Conservation (phyloP, 164 flowering plant species). For the Santalum album region DNA sequence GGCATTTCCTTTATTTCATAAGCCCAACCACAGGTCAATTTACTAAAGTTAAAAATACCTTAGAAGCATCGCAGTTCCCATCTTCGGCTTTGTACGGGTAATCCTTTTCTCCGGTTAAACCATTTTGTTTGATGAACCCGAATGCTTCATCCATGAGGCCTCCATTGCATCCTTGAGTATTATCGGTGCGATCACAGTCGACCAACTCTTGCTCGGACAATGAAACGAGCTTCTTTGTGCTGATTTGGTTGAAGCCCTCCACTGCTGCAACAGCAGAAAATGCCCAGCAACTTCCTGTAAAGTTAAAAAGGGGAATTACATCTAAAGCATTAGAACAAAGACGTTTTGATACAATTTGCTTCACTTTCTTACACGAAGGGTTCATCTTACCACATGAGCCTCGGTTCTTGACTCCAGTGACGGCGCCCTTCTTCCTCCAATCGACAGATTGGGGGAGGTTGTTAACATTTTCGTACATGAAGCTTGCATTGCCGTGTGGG, state of each 20-base stretch:
- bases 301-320: background rate
- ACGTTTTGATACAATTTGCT: too few species aligned
- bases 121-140: slow-evolving; percentile 48
- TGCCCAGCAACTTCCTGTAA: slow-evolving; percentile 89
- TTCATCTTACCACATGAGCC: slow-evolving; percentile 49
- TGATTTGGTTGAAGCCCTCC: slow-evolving; percentile 74
- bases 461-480: slow-evolving; percentile 24
- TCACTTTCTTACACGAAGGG: too few species aligned
- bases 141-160: slow-evolving; percentile 80
- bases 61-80: slow-evolving; percentile 41
- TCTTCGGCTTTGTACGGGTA: slow-evolving; percentile 67
- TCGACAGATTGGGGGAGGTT: slow-evolving; percentile 33
- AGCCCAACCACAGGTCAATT: too few species aligned
- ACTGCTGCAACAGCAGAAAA: slow-evolving; percentile 81
- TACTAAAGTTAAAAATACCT: too few species aligned
- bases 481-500: slow-evolving; percentile 14
- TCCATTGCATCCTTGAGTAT: slow-evolving; percentile 75
- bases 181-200: slow-evolving; percentile 55
- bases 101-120: slow-evolving; percentile 45
- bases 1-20: background rate
- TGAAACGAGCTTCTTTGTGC: slow-evolving; percentile 56
- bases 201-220: slow-evolving; percentile 81
- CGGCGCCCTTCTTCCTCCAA: slow-evolving; percentile 59
- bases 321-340: too few species aligned
- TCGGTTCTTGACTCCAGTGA: slow-evolving; percentile 48